Base-by-base conservation (phyloP, 306 rosid genomes). In the Glycine tomentella region DNA sequence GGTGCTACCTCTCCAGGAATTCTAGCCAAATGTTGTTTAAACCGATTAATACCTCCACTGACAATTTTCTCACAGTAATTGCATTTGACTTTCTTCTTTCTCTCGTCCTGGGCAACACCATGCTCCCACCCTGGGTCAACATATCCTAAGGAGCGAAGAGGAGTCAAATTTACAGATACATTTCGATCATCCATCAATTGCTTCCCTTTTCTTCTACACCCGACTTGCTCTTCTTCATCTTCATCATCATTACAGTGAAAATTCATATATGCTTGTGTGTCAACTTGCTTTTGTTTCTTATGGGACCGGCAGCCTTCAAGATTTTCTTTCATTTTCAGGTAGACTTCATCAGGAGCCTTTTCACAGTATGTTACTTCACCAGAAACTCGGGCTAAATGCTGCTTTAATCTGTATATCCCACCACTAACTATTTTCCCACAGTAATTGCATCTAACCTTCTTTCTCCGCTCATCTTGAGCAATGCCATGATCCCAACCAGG, bases 91-190 rank as follows among this genome's bases (percentile, higher is more conserved):
- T 95, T 95, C 83, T 95, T 95, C 89, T 95, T 95, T 84, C 97
- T 93, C 87, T 95, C 99, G 84, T 95, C 99, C 74, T 93, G 98
- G 82, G 99, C 93, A 84, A 93, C 80, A 77, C 99, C 97, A 84
- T 95, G 99, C 76, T 95, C 99, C 99, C 99, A 95, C 40, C 99
- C 97, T n/a, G 99, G 99, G 70, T 95, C 99, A 83, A 95, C 85
- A 83, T 91, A 93, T 72, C 97, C 97, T 82, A 95, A 84, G 49
- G 97, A 91, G 58, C 99, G 88, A 71, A 91, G 93, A 82, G 98
- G 91, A 80, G 92, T 89, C 77, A 87, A 69, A 63, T 87, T 90
- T 83, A 87, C 78, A 71, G 83, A 75, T 38, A 87, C 75, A 78
- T 73, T 91, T 84, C 91, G 87, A 33, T 84, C 92, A 83, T 78